Evolutionary conservation across 2,329 filamentous ascomycete genomes (phyloP).

Genomic region (Sphaerulina vaccinii): DNA sequence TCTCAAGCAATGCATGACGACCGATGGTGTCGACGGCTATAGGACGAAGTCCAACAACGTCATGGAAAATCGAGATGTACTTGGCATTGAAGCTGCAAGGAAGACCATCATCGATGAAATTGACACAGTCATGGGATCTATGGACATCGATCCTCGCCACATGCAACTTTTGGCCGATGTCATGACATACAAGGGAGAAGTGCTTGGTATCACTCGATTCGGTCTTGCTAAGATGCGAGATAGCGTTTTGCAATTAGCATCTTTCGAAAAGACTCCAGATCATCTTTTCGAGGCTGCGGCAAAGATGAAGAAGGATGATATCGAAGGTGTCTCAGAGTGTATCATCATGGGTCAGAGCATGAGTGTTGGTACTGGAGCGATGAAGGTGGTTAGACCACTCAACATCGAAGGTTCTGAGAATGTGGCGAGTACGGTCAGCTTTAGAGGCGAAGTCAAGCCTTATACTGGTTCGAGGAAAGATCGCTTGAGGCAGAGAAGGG

Average conservation of each 20-base stretch:
- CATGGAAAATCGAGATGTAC: constrained; percentile 81
- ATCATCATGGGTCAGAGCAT: constrained; percentile 99
- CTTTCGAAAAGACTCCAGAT: constrained; percentile 97
- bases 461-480: constrained; percentile 21
- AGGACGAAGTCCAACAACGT: constrained; percentile 78
- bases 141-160: constrained; percentile 95
- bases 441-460: constrained; percentile 22
- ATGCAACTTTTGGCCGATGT: constrained; percentile 97
- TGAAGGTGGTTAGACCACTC: constrained; percentile 80
- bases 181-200: constrained; percentile 98
- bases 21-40: constrained; percentile 81
- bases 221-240: constrained; percentile 96
- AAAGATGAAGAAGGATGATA: constrained; percentile 84
- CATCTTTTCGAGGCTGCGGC: constrained; percentile 94
- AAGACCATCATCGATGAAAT: constrained; percentile 89
- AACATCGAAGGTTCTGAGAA: constrained; percentile 57
- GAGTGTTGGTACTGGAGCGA: constrained; percentile 83
- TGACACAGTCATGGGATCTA: constrained; percentile 80
- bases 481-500: constrained; percentile 21
- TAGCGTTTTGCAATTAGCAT: constrained; percentile 86
- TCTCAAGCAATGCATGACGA: constrained; percentile 84
- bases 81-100: constrained; percentile 93
- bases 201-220: constrained; percentile 94
- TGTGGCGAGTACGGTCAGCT: constrained; percentile 38
- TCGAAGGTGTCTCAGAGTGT: constrained; percentile 92